Evolutionary conservation across 768 basidiomycete species (phyloP).

Genomic region (Suillus hirtellus): DNA sequence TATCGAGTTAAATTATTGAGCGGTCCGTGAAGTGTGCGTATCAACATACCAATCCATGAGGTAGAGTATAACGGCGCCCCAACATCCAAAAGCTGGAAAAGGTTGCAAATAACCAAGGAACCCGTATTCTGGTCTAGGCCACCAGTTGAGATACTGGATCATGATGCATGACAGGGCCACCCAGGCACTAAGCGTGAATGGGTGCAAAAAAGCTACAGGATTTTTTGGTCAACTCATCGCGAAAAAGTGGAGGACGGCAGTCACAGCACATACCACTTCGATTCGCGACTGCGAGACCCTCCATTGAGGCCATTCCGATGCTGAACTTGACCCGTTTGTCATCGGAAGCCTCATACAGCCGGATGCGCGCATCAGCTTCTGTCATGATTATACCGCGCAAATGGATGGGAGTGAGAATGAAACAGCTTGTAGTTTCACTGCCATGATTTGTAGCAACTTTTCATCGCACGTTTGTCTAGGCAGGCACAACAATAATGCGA

Average conservation of each 20-base stretch:
- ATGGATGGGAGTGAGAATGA: background rate
- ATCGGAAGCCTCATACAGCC: slow-evolving; percentile 51
- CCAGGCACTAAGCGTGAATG: slow-evolving; percentile 64
- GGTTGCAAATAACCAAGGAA: slow-evolving; percentile 54
- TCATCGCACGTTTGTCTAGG: slow-evolving; percentile 14
- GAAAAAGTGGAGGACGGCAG: background rate
- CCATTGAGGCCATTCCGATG: slow-evolving; percentile 66
- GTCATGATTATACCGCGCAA: slow-evolving; percentile 34
- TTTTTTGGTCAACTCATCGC: background rate
- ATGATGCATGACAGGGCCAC: slow-evolving; percentile 56
- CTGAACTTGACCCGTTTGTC: slow-evolving; percentile 62
- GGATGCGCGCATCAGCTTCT: slow-evolving; percentile 49
- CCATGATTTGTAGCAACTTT: background rate
- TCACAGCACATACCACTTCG: slow-evolving; percentile 43
- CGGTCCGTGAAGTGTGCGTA: background rate
- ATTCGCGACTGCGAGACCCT: slow-evolving; percentile 68
- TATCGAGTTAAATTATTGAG: slow-evolving; percentile 28
- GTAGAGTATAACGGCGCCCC: slow-evolving; percentile 65
- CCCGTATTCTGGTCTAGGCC: slow-evolving; percentile 54
- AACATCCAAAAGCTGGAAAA: slow-evolving; percentile 65
- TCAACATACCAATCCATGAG: slow-evolving; percentile 64
- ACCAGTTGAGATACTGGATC: slow-evolving; percentile 63
- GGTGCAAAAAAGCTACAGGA: slow-evolving; percentile 53
- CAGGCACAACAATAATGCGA: background rate
- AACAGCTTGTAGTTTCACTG: background rate